phyloP scores from a whole-genome alignment of 2,329 filamentous ascomycete species.

The Fusarium proliferatum region DNA sequence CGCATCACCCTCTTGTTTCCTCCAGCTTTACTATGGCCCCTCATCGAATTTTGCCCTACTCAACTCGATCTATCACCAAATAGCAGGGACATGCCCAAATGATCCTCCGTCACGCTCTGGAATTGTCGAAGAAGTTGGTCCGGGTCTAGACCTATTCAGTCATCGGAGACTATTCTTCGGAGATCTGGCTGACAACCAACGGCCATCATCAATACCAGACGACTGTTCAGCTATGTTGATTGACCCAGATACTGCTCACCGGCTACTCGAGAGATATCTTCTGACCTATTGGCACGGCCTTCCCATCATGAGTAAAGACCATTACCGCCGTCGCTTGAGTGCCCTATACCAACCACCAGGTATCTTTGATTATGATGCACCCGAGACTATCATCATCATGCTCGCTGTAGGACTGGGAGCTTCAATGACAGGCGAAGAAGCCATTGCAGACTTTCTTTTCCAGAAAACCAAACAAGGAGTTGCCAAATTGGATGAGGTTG shows the following conservation, averaged over 20 bases:
- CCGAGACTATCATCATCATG: conserved; percentile 52
- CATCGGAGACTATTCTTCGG: conserved; percentile 48
- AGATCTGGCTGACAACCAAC: conserved; percentile 52
- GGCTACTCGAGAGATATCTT: conserved; percentile 55
- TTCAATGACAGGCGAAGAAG: conserved; percentile 52
- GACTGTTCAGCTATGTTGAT: conserved; percentile 50
- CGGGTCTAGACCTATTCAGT: conserved; percentile 48
- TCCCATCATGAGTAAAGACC: conserved; percentile 50
- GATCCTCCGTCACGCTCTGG: conserved; percentile 39
- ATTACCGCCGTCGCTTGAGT: conserved; percentile 50
- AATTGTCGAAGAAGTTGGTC: conserved; percentile 47
- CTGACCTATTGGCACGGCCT: conserved; percentile 53
- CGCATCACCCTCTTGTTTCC: conserved; percentile 55
- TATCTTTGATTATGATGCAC: conserved; percentile 48
- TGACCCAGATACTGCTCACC: conserved; percentile 51
- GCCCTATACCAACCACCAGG: conserved; percentile 49
- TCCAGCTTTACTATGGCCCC: conserved; percentile 60
- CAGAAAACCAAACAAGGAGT: conserved; percentile 55
- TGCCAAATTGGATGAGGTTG: conserved; percentile 54
- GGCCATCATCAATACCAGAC: conserved; percentile 37
- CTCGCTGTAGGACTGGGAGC: conserved; percentile 52
- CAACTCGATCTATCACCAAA: conserved; percentile 48
- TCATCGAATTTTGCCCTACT: conserved; percentile 59
- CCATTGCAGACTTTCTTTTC: conserved; percentile 55
- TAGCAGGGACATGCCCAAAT: conserved; percentile 43